Conservation (phyloP, 306 rosid species). For the Vigna hirtella region DNA sequence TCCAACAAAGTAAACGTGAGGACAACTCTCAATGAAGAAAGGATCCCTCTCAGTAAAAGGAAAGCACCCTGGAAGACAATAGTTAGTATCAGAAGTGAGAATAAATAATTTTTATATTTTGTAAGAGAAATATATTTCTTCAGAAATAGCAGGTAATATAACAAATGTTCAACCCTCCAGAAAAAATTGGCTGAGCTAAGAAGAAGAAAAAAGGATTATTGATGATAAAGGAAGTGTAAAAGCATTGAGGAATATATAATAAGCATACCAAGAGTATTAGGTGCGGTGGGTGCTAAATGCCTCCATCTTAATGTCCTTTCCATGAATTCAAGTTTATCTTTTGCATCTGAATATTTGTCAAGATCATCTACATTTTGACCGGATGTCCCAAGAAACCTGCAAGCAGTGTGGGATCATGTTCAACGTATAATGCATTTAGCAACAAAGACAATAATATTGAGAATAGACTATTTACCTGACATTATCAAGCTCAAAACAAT, state of each 20-base stretch:
- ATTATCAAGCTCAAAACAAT: slow-evolving; percentile 83
- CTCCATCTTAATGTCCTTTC: slow-evolving; percentile 97
- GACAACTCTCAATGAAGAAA: slow-evolving; percentile 86
- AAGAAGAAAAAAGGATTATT: slow-evolving; percentile 17
- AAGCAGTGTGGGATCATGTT: slow-evolving; percentile 44
- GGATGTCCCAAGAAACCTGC: slow-evolving; percentile 93
- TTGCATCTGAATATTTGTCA: slow-evolving; percentile 83
- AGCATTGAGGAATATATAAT: slow-evolving; percentile 35
- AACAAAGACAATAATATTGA: slow-evolving; percentile 21
- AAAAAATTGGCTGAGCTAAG: slow-evolving; percentile 29
- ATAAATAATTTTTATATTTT: not conserved
- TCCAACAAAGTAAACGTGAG: slow-evolving; percentile 91
- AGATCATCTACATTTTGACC: slow-evolving; percentile 95
- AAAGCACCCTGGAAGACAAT: slow-evolving; percentile 79
- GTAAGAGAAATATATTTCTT: slow-evolving; percentile 34
- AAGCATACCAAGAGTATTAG: slow-evolving; percentile 89
- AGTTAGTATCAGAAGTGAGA: slow-evolving; percentile 27
- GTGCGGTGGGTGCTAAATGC: slow-evolving; percentile 99
- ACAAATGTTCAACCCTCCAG: slow-evolving; percentile 24
- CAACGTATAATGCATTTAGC: slow-evolving; percentile 33
- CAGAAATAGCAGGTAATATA: slow-evolving; percentile 30
- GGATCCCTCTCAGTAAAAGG: slow-evolving; percentile 92
- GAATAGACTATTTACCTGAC: slow-evolving; percentile 60
- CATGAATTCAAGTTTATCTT: slow-evolving; percentile 82
- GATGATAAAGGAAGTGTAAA: slow-evolving; percentile 33